Evolutionary conservation across 805 yeast species (phyloP).

Genomic region (Saccharomycopsis sp.): DNA sequence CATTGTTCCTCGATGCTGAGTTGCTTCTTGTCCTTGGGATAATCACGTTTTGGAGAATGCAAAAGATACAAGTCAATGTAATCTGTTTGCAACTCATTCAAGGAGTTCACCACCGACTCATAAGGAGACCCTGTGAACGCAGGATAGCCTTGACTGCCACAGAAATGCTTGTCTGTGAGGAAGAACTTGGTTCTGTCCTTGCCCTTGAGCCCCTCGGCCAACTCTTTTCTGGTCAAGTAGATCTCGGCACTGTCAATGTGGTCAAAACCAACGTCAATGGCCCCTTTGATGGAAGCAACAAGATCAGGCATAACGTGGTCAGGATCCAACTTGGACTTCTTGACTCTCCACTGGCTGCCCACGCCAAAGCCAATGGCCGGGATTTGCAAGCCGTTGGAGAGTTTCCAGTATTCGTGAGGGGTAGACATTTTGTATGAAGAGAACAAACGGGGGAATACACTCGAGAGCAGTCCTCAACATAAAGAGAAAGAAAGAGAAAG

Average conservation of each 20-base stretch:
- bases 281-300: slow-evolving; percentile 28
- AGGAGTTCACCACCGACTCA: slow-evolving; percentile 32
- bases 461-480: too few species aligned
- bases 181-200: slow-evolving; percentile 30
- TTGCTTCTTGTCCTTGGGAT: slow-evolving; percentile 26
- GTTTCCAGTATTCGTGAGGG: slow-evolving; percentile 24
- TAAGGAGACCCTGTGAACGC: slow-evolving; percentile 31
- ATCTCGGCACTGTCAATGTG: slow-evolving; percentile 54
- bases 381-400: slow-evolving; percentile 32
- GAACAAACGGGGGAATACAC: too few species aligned
- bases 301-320: slow-evolving; percentile 22
- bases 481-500: too few species aligned
- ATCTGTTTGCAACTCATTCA: slow-evolving; percentile 33
- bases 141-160: slow-evolving; percentile 24
- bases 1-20: slow-evolving; percentile 34
- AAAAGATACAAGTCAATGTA: slow-evolving; percentile 46
- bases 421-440: too few species aligned
- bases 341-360: slow-evolving; percentile 49
- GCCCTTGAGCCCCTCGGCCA: slow-evolving; percentile 32
- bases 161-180: slow-evolving; percentile 46
- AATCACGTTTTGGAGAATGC: slow-evolving; percentile 36
- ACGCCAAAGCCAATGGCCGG: slow-evolving; percentile 48
- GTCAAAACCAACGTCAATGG: slow-evolving; percentile 36
- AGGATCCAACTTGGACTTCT: slow-evolving; percentile 19
- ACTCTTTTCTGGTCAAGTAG: slow-evolving; percentile 45